Base-by-base conservation (phyloP, 2,329 filamentous ascomycete genomes). In the Chrysoporthe deuterocubensis region DNA sequence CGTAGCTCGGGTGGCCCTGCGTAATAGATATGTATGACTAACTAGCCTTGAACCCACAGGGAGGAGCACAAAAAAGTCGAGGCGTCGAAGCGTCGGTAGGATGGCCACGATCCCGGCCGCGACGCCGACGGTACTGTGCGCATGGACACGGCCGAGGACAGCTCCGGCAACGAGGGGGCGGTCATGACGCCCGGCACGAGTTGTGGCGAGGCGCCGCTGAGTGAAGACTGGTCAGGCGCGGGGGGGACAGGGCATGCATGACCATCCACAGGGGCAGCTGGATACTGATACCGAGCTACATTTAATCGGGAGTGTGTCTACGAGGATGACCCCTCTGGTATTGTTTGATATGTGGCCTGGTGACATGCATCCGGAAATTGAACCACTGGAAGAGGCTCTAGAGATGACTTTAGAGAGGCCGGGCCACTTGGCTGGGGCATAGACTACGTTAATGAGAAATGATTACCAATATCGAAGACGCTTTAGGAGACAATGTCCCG, bases 51-150 rank as follows among this genome's bases (percentile, higher is more conserved):
- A 13, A 43, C 13, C 9, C 42, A 69, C 72, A 94, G 92, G 82
- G 92, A 97, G 81, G 95, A 98, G 80, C 83, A 97, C 72, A 96
- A 96, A 86, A 97, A 97, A 83, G 92, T 97, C 76, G 93, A 96
- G 78, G 87, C 89, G 52, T 85, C 88, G 70, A 92, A 92, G 83
- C 87, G 87, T 75, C 83, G 85, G 82, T 88, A 77, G 81, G 71
- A 67, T 43, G 37, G 46, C n/a, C 21, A 64, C 65, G 64, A n/a
- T 14, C 26, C 26, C 52, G 37, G 14, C 40, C 14, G 6, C 54
- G 40, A 37, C 14, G 11, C 32, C 9, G 26, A 59, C 18, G 16
- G 54, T n/a, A 44, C n/a, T 26, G 18, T 44, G 40, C n/a, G 40
- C n/a, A 32, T 44, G 16, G 21, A 59, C 6, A 60, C 37, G 4